Conservation (phyloP, 2,329 filamentous ascomycete genomes). For the Seiridium cupressi region DNA sequence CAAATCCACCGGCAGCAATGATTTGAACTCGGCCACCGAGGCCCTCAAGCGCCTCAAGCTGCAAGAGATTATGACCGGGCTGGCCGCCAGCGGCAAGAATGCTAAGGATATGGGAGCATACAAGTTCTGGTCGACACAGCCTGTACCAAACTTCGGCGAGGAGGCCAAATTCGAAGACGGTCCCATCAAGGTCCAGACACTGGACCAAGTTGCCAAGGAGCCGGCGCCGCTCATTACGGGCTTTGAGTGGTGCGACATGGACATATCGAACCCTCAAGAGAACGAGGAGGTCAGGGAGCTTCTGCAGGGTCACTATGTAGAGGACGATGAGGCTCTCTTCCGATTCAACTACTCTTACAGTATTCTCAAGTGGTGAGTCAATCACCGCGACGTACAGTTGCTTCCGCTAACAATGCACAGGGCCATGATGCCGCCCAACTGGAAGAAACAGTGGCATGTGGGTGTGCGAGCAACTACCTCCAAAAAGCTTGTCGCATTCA, state of each 20-base stretch:
- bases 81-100: slow-evolving; percentile 80
- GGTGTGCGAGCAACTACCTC: slow-evolving; percentile 84
- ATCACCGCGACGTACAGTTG: too few species aligned
- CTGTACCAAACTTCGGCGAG: slow-evolving; percentile 80
- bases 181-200: slow-evolving; percentile 76
- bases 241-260: slow-evolving; percentile 93
- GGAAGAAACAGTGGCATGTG: slow-evolving; percentile 92
- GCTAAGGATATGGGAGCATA: slow-evolving; percentile 95
- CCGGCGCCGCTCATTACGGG: slow-evolving; percentile 73
- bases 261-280: slow-evolving; percentile 74
- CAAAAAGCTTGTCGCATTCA: slow-evolving; percentile 88
- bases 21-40: slow-evolving; percentile 38
- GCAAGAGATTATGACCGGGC: slow-evolving; percentile 70
- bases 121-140: slow-evolving; percentile 99
- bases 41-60: slow-evolving; percentile 63
- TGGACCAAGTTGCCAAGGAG: slow-evolving; percentile 75
- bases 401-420: slow-evolving; percentile 37
- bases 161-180: slow-evolving; percentile 67
- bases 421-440: slow-evolving; percentile 92
- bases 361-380: slow-evolving; percentile 79
- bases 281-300: slow-evolving; percentile 90
- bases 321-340: slow-evolving; percentile 96
- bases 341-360: slow-evolving; percentile 91
- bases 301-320: slow-evolving; percentile 91
- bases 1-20: slow-evolving; percentile 32